Evolutionary conservation across 2,329 filamentous ascomycete genomes (phyloP), one percentile per base, ranked within the genome.

Genomic region (Cercospora zeae-maydis): DNA sequence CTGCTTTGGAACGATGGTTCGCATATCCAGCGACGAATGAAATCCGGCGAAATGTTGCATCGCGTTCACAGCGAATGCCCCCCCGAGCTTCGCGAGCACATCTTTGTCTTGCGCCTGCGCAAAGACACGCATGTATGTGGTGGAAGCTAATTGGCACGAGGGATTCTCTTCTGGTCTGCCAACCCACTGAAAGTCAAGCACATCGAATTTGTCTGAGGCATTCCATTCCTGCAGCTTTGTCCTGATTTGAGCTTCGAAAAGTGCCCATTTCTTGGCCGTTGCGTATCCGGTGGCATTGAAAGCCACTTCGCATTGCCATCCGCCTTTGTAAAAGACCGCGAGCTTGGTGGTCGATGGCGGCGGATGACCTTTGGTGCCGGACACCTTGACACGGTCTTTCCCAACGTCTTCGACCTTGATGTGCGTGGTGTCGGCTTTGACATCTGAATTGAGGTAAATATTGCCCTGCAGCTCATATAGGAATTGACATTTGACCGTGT

Each of bases 391-490:
- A 3, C 81, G 77, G 64, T 85, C 79, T 24, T 74, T 73, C 1
- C 76, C 78, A 8, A 80, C 62, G 52, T 85, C 78, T 58, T 83
- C 79, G 59, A 87, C 81, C 51, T 76, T 76, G 52, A 84, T 74
- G 31, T 79, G 73, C 39, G 78, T 74, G 14, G 85, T 73, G n/a
- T 82, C 70, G 0, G 83, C 83, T 0, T 80, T 83, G 21, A 84
- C 83, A 66, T 85, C 83, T 1, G 78, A 81, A 72, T 85, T 84
- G 73, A 80, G 82, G 70, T 86, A 86, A 73, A 78, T 79, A 1
- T 79, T 81, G 2, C 82, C 82, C 63, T 83, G 81, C 16, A 83
- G 78, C 69, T 84, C 82, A 67, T 83, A 84, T 4, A 84, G 65
- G 5, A 84, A 73, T 63, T 85, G 83, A 10, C 78, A 80, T 0